A percentile compares a stretch with the other conserved stretches of the same genome.
These are phyloP conservation scores for Termitomyces sp. DNA, from an alignment of 768 basidiomycete species.

Conservation along the genomic window DNA sequence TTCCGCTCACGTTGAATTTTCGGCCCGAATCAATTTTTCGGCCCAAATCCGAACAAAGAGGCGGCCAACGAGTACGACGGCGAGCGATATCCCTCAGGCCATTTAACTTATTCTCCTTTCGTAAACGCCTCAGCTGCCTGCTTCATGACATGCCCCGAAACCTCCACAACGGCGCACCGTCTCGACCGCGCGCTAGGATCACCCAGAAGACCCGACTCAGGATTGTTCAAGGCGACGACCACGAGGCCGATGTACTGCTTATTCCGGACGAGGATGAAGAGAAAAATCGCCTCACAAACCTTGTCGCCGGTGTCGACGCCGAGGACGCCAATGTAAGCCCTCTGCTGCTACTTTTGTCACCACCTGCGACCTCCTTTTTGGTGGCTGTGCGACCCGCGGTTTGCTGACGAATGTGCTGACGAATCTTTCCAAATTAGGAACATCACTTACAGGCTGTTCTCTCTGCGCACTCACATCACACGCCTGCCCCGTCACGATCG, in stretches of 20 bases:
- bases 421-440: constrained; percentile 39
- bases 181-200: constrained; percentile 84
- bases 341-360: constrained; percentile 27
- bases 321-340: constrained; percentile 90
- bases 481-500: constrained; percentile 25
- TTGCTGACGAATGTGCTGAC: constrained; percentile 45
- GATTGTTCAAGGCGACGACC: constrained; percentile 74
- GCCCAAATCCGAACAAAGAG: constrained; percentile 60
- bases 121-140: constrained; percentile 32
- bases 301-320: constrained; percentile 85
- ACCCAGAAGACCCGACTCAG: constrained; percentile 91
- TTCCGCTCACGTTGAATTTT: constrained; percentile 37
- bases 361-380: constrained; percentile 35
- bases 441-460: constrained; percentile 52
- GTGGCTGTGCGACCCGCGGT: constrained; percentile 53
- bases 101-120: constrained; percentile 34
- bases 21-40: constrained; percentile 61
- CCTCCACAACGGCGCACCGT: constrained; percentile 71
- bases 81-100: constrained; percentile 21
- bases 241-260: constrained; percentile 76
- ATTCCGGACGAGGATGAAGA: constrained; percentile 88
- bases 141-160: constrained; percentile 89
- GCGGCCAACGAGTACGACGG: constrained; percentile 45
- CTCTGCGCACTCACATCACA: constrained; percentile 38
- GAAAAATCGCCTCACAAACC: constrained; percentile 69